Evolutionary conservation across 108 stramenopile species (phyloP).

Genomic region (Stephanodiscus minutulus): DNA sequence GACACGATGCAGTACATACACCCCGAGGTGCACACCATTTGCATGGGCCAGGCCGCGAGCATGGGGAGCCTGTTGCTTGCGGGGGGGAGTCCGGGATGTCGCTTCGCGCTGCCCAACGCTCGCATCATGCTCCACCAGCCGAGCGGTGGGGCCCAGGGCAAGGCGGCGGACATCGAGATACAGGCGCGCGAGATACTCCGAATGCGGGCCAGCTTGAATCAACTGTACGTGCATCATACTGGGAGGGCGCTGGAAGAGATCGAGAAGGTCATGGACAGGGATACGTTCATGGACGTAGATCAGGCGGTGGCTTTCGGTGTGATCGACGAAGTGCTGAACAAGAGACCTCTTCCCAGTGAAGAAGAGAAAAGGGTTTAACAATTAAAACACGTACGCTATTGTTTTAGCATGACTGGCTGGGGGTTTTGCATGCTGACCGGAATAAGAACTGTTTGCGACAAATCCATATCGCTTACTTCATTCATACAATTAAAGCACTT

Average conservation of each 20-base stretch:
- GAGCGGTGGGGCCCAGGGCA: slow-evolving; percentile 92
- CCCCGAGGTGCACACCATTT: slow-evolving; percentile 91
- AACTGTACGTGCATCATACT: slow-evolving; percentile 87
- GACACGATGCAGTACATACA: slow-evolving; percentile 98
- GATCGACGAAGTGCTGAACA: slow-evolving; percentile 86
- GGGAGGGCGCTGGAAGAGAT: slow-evolving; percentile 75
- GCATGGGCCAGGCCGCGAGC: slow-evolving; percentile 97
- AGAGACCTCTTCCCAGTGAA: slow-evolving; percentile 55
- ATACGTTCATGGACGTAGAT: slow-evolving; percentile 88
- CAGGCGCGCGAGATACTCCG: slow-evolving; percentile 85
- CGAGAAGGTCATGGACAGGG: slow-evolving; percentile 95
- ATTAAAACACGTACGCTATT: neutral
- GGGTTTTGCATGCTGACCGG: no score
- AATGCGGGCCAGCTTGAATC: slow-evolving; percentile 77
- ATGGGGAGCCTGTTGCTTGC: slow-evolving; percentile 94
- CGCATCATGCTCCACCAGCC: slow-evolving; percentile 97
- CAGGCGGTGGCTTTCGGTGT: slow-evolving; percentile 92
- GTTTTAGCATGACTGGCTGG: neutral
- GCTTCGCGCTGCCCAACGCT: slow-evolving; percentile 88
- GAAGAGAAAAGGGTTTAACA: slow-evolving; percentile 16
- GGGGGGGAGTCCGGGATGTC: slow-evolving; percentile 78
- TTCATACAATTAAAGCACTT: slow-evolving; percentile 4
- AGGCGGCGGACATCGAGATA: slow-evolving; percentile 95
- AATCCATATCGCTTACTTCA: neutral
- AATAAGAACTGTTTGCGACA: no score